These are phyloP conservation scores for Barnettozyma wickerhamii DNA, from an alignment of 805 yeast genomes.

Conservation along the genomic window DNA sequence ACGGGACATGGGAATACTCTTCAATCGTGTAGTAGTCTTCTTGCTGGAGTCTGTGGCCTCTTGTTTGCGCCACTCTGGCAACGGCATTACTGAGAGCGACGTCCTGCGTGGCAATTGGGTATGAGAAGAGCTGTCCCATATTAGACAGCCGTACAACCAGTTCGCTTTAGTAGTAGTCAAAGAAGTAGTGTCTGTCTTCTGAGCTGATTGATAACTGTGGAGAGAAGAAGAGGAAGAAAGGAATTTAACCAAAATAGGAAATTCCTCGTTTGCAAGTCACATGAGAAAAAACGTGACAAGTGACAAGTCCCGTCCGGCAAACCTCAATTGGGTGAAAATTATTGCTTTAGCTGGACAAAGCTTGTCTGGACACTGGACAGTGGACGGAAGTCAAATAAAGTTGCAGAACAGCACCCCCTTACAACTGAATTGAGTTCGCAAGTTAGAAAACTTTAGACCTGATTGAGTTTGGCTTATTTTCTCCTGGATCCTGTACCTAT, in stretches of 20 bases:
- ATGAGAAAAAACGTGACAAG: no score
- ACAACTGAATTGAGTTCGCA: not conserved
- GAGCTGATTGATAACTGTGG: no score
- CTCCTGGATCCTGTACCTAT: not conserved
- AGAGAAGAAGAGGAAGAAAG: not conserved
- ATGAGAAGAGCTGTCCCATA: constrained; percentile 76
- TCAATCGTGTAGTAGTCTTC: constrained; percentile 69
- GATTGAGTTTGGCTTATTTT: not conserved
- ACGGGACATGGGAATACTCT: constrained; percentile 32
- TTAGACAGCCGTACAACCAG: not conserved
- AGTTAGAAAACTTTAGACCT: not conserved
- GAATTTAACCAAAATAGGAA: not conserved
- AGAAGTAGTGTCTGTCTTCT: no score
- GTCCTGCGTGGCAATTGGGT: constrained; percentile 57
- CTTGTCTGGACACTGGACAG: no score
- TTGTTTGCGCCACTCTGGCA: constrained; percentile 71
- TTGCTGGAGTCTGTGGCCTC: constrained; percentile 70
- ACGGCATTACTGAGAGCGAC: constrained; percentile 33
- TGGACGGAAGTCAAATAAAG: no score
- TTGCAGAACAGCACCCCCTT: no score
- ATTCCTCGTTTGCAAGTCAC: not conserved
- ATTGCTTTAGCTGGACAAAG: no score
- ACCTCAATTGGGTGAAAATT: no score
- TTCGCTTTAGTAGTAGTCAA: no score
- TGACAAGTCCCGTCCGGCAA: no score